phyloP scores from a whole-genome alignment of 1,139 yeast species.

The Sugiyamaella novakii region DNA sequence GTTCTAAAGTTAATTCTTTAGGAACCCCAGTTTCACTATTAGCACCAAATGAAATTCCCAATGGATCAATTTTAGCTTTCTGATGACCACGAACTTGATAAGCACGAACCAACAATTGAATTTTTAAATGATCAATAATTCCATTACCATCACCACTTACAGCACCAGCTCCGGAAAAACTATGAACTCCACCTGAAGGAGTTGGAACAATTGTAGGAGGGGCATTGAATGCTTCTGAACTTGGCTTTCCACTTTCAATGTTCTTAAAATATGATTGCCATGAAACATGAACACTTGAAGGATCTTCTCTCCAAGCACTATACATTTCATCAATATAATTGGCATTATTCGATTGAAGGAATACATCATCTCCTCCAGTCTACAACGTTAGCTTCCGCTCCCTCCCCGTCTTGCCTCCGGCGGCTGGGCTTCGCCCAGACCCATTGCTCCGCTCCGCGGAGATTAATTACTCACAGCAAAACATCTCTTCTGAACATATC shows the following conservation, averaged over 20 bases:
- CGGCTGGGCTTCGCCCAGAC: constrained; percentile 1
- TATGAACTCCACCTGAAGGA: constrained; percentile 65
- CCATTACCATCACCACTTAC: constrained; percentile 46
- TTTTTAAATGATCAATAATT: constrained; percentile 87
- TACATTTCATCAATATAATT: constrained; percentile 98
- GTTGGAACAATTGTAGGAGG: constrained; percentile 86
- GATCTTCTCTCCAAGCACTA: constrained; percentile 90
- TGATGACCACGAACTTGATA: constrained; percentile 98
- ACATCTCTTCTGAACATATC: background rate
- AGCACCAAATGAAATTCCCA: constrained; percentile 78
- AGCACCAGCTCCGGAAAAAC: constrained; percentile 38
- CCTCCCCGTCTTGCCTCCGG: background rate
- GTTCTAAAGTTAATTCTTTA: constrained; percentile 85
- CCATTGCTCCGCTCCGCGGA: background rate
- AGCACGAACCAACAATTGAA: constrained; percentile 94
- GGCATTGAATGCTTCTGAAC: constrained; percentile 77
- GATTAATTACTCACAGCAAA: constrained; percentile 6
- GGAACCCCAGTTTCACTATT: constrained; percentile 60
- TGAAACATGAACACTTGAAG: constrained; percentile 86
- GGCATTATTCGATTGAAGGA: constrained; percentile 83
- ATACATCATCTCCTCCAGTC: constrained; percentile 54
- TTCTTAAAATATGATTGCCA: constrained; percentile 96
- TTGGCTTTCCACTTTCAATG: constrained; percentile 66
- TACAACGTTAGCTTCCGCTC: background rate
- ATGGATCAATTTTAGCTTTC: constrained; percentile 93